phyloP scores from a whole-genome alignment of 2,329 filamentous ascomycete species.

The Madurella fahalii region DNA sequence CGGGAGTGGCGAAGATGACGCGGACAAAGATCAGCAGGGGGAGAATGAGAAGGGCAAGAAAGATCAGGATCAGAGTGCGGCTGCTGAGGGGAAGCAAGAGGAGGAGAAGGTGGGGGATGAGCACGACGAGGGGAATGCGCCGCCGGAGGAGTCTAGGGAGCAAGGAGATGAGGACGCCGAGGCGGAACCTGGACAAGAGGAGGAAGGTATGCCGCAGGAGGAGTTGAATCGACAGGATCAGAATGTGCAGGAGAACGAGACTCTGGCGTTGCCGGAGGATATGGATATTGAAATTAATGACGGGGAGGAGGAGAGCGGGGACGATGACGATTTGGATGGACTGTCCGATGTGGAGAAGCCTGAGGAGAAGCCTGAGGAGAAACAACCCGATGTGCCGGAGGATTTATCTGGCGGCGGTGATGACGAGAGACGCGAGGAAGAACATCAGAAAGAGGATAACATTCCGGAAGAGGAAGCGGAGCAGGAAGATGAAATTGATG shows the following conservation, averaged over 20 bases:
- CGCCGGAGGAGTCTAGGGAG: slow-evolving; percentile 42
- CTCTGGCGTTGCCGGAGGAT: slow-evolving; percentile 80
- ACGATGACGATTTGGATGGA: slow-evolving; percentile 56
- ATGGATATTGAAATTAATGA: slow-evolving; percentile 75
- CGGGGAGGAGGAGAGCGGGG: slow-evolving; percentile 45
- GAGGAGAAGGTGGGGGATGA: slow-evolving; percentile 43
- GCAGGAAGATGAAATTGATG: slow-evolving; percentile 42
- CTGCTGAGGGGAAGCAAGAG: slow-evolving; percentile 55
- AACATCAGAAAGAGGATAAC: slow-evolving; percentile 47
- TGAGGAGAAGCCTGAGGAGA: slow-evolving; percentile 22
- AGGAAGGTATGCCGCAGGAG: slow-evolving; percentile 52
- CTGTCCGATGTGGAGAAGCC: slow-evolving; percentile 44
- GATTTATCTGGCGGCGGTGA: slow-evolving; percentile 36
- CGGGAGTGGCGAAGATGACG: slow-evolving; percentile 72
- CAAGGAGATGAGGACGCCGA: slow-evolving; percentile 54
- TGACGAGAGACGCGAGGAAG: slow-evolving; percentile 46
- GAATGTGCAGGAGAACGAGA: slow-evolving; percentile 75
- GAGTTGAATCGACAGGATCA: slow-evolving; percentile 63
- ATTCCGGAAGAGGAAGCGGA: slow-evolving; percentile 44
- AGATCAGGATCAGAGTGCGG: slow-evolving; percentile 54
- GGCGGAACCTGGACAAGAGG: slow-evolving; percentile 57
- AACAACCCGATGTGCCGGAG: slow-evolving; percentile 32
- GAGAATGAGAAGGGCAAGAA: slow-evolving; percentile 68
- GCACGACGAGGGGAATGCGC: slow-evolving; percentile 38
- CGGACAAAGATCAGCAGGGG: slow-evolving; percentile 76